These are phyloP conservation scores for Ophiocytium majus DNA, from an alignment of 352 stramenopile species.

Conservation along the genomic window DNA sequence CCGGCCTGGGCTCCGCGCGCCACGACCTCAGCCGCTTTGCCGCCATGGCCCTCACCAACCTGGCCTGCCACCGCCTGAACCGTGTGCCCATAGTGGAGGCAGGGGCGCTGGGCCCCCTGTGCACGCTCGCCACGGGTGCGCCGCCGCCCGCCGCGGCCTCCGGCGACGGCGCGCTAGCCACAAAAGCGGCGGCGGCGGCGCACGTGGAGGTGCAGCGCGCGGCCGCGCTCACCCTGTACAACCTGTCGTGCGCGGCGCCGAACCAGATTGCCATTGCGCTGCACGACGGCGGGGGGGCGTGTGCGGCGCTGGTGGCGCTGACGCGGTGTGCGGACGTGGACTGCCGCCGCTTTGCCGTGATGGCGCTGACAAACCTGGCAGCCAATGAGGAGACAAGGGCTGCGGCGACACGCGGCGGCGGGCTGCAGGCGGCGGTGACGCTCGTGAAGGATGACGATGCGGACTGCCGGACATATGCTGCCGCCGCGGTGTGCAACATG, in stretches of 20 bases:
- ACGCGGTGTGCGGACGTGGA: constrained; percentile 78
- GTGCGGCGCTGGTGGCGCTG: constrained; percentile 74
- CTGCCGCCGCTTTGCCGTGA: constrained; percentile 86
- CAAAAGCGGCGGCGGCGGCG: constrained; percentile 40
- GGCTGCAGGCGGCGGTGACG: constrained; percentile 79
- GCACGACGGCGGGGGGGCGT: constrained; percentile 60
- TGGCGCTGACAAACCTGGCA: constrained; percentile 90
- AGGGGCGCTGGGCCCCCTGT: constrained; percentile 72
- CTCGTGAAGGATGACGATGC: constrained; percentile 79
- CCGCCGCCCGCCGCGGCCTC: no score
- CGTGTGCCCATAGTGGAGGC: constrained; percentile 79
- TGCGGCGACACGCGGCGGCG: constrained; percentile 77
- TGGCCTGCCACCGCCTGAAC: constrained; percentile 73
- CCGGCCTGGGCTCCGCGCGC: constrained; percentile 62
- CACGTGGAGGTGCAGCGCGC: constrained; percentile 80
- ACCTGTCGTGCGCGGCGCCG: constrained; percentile 81
- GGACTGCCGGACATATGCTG: constrained; percentile 78
- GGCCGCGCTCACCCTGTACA: constrained; percentile 85
- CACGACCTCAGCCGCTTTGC: constrained; percentile 70
- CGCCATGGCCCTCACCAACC: constrained; percentile 88
- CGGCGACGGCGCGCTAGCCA: background rate
- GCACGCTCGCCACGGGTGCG: constrained; percentile 69
- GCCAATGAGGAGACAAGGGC: constrained; percentile 83
- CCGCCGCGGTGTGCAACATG: constrained; percentile 90
- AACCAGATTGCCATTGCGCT: constrained; percentile 71